phyloP scores from a whole-genome alignment of 768 basidiomycete genomes.

The Pleurotus tuber-regium region DNA sequence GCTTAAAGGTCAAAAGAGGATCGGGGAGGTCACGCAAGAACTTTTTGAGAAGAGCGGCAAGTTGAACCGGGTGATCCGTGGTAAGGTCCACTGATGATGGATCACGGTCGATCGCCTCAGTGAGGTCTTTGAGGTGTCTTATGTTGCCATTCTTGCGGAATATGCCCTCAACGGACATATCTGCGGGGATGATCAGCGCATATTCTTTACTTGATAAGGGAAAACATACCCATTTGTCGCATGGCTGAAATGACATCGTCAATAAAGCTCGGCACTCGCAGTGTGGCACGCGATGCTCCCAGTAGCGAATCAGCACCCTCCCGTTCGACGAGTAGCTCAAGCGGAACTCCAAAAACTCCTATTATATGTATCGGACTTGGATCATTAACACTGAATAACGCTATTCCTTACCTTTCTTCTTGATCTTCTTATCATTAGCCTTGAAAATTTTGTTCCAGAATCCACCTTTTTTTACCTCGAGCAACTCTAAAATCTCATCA shows the following conservation, averaged over 20 bases:
- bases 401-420: slow-evolving; percentile 68
- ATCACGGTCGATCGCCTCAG: slow-evolving; percentile 94
- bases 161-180: slow-evolving; percentile 99
- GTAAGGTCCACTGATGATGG: slow-evolving; percentile 87
- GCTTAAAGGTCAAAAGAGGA: slow-evolving; percentile 91
- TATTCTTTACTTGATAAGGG: slow-evolving; percentile 9
- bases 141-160: slow-evolving; percentile 99
- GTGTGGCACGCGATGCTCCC: slow-evolving; percentile 79
- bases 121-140: slow-evolving; percentile 84
- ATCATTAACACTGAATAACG: slow-evolving; percentile 13
- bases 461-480: slow-evolving; percentile 88
- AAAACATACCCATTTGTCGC: slow-evolving; percentile 88
- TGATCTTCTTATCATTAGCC: slow-evolving; percentile 80
- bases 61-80: slow-evolving; percentile 94
- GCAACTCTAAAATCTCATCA: slow-evolving; percentile 90
- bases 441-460: slow-evolving; percentile 99
- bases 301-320: slow-evolving; percentile 95
- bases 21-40: slow-evolving; percentile 96
- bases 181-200: slow-evolving; percentile 37
- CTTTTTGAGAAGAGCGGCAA: slow-evolving; percentile 95
- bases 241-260: slow-evolving; percentile 98
- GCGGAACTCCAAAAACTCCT: slow-evolving; percentile 90
- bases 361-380: too few relatives aligned
- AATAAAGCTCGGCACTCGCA: slow-evolving; percentile 95
- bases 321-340: slow-evolving; percentile 90